Percentiles rank a stretch among this genome's conserved stretches.
These are phyloP conservation scores for Cyberlindnera euphorbiae DNA, from an alignment of 805 yeast species.

Conservation along the genomic window DNA sequence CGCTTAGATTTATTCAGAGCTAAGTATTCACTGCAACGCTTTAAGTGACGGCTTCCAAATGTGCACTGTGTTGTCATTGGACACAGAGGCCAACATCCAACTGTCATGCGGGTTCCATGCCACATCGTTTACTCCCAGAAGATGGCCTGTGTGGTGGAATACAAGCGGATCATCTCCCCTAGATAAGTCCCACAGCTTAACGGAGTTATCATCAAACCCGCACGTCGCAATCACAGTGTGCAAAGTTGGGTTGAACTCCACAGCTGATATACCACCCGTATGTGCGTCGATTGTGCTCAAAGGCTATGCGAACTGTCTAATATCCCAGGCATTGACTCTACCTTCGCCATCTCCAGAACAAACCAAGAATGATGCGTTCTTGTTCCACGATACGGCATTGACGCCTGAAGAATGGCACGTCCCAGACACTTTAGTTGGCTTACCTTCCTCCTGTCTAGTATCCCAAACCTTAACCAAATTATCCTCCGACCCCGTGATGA, in stretches of 20 bases:
- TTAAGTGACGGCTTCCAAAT: conserved; percentile 62
- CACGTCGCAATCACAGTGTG: conserved; percentile 57
- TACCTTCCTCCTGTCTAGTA: conserved; percentile 32
- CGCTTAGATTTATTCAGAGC: not conserved
- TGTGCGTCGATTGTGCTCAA: conserved; percentile 35
- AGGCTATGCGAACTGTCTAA: conserved; percentile 40
- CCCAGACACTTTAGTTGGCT: conserved; percentile 6
- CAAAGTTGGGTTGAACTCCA: conserved; percentile 67
- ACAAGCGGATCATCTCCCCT: conserved; percentile 31
- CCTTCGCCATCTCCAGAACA: conserved; percentile 69
- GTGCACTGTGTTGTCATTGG: conserved; percentile 85
- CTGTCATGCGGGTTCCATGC: conserved; percentile 75
- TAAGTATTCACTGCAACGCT: not conserved
- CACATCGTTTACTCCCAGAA: conserved; percentile 79
- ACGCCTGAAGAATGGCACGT: conserved; percentile 34
- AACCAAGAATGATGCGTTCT: conserved; percentile 47
- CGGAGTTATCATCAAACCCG: conserved; percentile 59
- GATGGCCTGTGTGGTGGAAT: conserved; percentile 82
- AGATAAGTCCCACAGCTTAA: conserved; percentile 55
- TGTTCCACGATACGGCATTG: conserved; percentile 58
- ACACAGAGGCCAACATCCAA: conserved; percentile 69
- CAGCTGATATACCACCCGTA: conserved; percentile 50
- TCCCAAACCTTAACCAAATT: conserved; percentile 49
- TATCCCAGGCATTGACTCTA: conserved; percentile 55
- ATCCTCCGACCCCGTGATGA: conserved; percentile 67